phyloP scores from a whole-genome alignment of 2,329 filamentous ascomycete species.

The Phyllachora maydis region DNA sequence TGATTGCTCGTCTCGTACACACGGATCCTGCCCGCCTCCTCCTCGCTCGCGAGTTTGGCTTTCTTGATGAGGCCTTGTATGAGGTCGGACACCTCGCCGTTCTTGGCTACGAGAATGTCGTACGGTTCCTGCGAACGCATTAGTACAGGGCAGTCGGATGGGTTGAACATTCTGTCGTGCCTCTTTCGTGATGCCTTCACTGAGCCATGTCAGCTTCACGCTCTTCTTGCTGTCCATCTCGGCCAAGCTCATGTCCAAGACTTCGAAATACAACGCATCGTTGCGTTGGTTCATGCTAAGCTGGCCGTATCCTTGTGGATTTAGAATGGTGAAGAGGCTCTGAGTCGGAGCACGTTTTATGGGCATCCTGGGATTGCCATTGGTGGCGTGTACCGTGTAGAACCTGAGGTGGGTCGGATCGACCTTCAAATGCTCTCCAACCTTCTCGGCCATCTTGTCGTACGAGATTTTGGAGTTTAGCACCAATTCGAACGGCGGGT shows the following conservation, averaged over 20 bases:
- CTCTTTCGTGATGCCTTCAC: slow-evolving; percentile 82
- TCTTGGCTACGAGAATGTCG: slow-evolving; percentile 77
- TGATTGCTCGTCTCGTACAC: slow-evolving; percentile 68
- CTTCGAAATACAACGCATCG: slow-evolving; percentile 78
- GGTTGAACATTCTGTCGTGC: slow-evolving; percentile 20
- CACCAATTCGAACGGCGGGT: slow-evolving; percentile 51
- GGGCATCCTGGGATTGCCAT: slow-evolving; percentile 54
- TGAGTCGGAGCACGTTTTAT: slow-evolving; percentile 54
- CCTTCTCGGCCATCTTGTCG: slow-evolving; percentile 66
- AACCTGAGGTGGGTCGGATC: slow-evolving; percentile 81
- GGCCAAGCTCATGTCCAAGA: slow-evolving; percentile 81
- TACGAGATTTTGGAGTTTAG: slow-evolving; percentile 82
- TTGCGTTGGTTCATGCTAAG: slow-evolving; percentile 47
- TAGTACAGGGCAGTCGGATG: slow-evolving; percentile 4
- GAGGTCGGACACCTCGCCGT: slow-evolving; percentile 60
- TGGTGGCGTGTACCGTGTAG: slow-evolving; percentile 61
- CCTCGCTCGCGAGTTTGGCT: slow-evolving; percentile 55
- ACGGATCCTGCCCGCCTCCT: slow-evolving; percentile 46
- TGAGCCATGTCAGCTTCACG: slow-evolving; percentile 65
- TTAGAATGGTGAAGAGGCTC: slow-evolving; percentile 62
- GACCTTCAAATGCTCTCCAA: slow-evolving; percentile 56
- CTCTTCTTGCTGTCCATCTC: slow-evolving; percentile 87
- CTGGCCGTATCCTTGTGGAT: slow-evolving; percentile 50
- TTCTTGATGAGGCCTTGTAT: slow-evolving; percentile 62
- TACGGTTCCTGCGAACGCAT: slow-evolving; percentile 39